These are phyloP conservation scores for Leucosporidium yakuticum DNA, from an alignment of 768 basidiomycete genomes.

Conservation along the genomic window DNA sequence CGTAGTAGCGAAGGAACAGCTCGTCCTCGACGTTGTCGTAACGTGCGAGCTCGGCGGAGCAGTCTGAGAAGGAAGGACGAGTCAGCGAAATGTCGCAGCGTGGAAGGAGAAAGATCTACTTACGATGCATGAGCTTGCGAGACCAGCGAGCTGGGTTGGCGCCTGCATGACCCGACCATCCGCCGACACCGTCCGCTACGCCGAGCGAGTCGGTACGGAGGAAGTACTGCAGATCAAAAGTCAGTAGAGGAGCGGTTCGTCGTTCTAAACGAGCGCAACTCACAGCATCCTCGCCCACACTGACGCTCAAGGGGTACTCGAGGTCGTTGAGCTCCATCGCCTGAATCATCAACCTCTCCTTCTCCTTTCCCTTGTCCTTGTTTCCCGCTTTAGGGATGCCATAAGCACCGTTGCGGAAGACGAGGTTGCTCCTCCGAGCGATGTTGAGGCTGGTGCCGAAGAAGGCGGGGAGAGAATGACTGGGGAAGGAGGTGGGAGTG, in stretches of 20 bases:
- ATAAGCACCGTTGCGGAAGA: slow-evolving; percentile 71
- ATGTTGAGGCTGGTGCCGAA: slow-evolving; percentile 36
- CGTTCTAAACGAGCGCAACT: background rate
- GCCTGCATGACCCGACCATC: slow-evolving; percentile 57
- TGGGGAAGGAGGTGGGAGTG: slow-evolving; percentile 13
- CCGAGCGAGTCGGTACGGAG: slow-evolving; percentile 69
- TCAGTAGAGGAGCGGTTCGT: too few relatives aligned
- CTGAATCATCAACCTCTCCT: slow-evolving; percentile 5
- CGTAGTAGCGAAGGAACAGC: slow-evolving; percentile 52
- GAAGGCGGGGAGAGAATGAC: slow-evolving; percentile 29
- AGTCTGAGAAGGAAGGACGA: slow-evolving; percentile 11
- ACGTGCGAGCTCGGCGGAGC: slow-evolving; percentile 34
- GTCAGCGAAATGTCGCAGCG: background rate
- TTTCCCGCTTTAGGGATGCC: slow-evolving; percentile 65
- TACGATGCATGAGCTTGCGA: slow-evolving; percentile 68
- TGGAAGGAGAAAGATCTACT: background rate
- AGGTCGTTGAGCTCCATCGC: background rate
- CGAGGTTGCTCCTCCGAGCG: slow-evolving; percentile 47
- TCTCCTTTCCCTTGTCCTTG: slow-evolving; percentile 26
- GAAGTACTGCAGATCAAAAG: slow-evolving; percentile 41
- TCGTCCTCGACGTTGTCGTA: slow-evolving; percentile 62
- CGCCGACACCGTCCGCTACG: slow-evolving; percentile 91
- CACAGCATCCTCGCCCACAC: slow-evolving; percentile 76
- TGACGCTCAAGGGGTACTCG: slow-evolving; percentile 30
- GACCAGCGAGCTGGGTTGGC: slow-evolving; percentile 53